Evolutionary conservation across 1,284 basidiomycete species (phyloP).

Genomic region (Leccinum pachyderme): DNA sequence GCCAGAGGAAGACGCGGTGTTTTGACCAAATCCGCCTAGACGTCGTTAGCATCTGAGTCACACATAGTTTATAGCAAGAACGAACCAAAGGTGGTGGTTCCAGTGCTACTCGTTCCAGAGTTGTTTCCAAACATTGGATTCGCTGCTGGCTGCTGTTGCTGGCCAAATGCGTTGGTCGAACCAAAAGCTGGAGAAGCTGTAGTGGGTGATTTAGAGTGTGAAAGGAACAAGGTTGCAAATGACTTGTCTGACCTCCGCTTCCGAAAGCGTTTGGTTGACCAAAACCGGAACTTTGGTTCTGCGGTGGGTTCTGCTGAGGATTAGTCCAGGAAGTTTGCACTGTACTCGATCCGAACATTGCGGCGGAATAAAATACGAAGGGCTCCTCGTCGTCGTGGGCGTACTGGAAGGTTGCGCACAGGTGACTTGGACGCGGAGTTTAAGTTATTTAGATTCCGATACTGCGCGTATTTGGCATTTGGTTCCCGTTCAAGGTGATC

Average conservation of each 20-base stretch:
- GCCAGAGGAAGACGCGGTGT: constrained; percentile 35
- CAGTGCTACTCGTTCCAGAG: constrained; percentile 40
- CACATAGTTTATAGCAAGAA: constrained; percentile 15
- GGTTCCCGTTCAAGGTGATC: constrained; percentile 8
- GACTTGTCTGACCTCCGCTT: constrained; percentile 40
- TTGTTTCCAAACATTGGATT: constrained; percentile 80
- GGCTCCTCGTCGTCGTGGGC: constrained; percentile 25
- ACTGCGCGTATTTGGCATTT: constrained; percentile 18
- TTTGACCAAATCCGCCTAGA: constrained; percentile 60
- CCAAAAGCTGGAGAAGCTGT: constrained; percentile 39
- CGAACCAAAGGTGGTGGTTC: constrained; percentile 60
- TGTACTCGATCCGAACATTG: constrained; percentile 57
- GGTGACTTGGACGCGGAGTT: constrained; percentile 24
- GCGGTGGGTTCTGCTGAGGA: constrained; percentile 52
- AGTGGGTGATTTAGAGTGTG: constrained; percentile 28
- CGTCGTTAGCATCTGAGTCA: constrained; percentile 14
- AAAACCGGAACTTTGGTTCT: constrained; percentile 42
- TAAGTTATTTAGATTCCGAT: constrained; percentile 16
- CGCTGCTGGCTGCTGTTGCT: constrained; percentile 58
- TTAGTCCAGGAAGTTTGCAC: constrained; percentile 64
- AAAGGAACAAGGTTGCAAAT: constrained; percentile 35
- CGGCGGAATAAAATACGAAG: constrained; percentile 20
- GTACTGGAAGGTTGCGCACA: constrained; percentile 12
- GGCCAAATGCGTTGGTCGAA: constrained; percentile 44
- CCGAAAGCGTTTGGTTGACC: constrained; percentile 51